Base-by-base conservation (phyloP, 495 filamentous ascomycete species). In the Penicillium chermesinum region DNA sequence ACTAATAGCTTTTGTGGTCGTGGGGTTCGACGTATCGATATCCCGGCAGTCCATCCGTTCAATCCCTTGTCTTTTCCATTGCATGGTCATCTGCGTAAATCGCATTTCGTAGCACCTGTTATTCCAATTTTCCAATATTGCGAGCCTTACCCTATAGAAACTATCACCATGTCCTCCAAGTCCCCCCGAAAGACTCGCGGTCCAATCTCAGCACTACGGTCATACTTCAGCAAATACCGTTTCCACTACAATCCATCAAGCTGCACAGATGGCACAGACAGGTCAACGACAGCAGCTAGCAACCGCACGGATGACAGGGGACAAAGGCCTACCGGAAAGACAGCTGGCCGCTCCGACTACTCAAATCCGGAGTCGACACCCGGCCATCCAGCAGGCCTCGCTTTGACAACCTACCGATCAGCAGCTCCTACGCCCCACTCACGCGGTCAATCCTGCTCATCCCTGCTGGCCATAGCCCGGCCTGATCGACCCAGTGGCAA, bases 1-100 rank as follows among this genome's bases (percentile, higher is more conserved):
- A 21, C 52, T 16, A 44, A 38, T 17, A 52, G 44, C 27, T 12
- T 7, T 33, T 27, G 41, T 10, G 39, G 34, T 21, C 41, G 53
- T 9, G 41, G 34, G 14, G 4, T 41, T 2, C 42, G 45, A 41
- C 37, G 40, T 10, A 16, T 48, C 21, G 34, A n/a, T n/a, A n/a
- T n/a, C n/a, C n/a, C n/a, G n/a, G n/a, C n/a, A n/a, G n/a, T n/a
- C n/a, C n/a, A n/a, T n/a, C n/a, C n/a, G n/a, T n/a, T n/a, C n/a
- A n/a, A n/a, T n/a, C n/a, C n/a, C n/a, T n/a, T n/a, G n/a, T n/a
- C n/a, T n/a, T n/a, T n/a, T n/a, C n/a, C n/a, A n/a, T n/a, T n/a
- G n/a, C n/a, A n/a, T n/a, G n/a, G n/a, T n/a, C n/a, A n/a, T n/a
- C n/a, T n/a, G n/a, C n/a, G n/a, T n/a, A n/a, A n/a, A n/a, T n/a